Evolutionary conservation across 345 rosid genomes (phyloP), one percentile per base, ranked within the genome.

Genomic region (Populus euphratica): DNA sequence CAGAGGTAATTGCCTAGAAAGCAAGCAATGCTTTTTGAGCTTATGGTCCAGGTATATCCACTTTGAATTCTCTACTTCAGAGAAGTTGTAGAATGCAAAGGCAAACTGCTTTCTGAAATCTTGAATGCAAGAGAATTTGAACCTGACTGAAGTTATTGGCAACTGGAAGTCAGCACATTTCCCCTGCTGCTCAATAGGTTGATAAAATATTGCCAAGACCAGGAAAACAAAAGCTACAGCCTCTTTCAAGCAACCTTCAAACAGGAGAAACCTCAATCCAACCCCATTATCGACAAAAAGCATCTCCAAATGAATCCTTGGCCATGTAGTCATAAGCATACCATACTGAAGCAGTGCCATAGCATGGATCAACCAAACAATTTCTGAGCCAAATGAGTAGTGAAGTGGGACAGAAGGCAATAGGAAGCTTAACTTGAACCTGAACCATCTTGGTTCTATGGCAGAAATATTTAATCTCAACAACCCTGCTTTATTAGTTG

Each of bases 271-370:
- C 87, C 91, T 88, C 80, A 93, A 78, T 63, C 99, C 98, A 85
- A 80, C 91, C 50, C 85, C 73, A 82, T 85, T 92, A 79, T 92
- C 91, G 9, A 93, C 84, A 82, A 96, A 89, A 84, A 92, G 90
- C 88, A 93, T 89, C 90, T 96, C 98, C 89, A 96, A 84, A 73
- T 89, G 83, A 78, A 92, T 90, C 80, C 81, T 86, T 77, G 98
- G 98, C 97, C 94, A 88, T 49, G 76, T 59, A 66, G 77, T 72
- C 75, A 78, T 85, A 78, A 93, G 71, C 35, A 61, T 81, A 83
- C 99, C 98, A 84, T 79, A 70, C 70, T 79, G 90, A 82, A 86
- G 90, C 80, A 90, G 86, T 41, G 82, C 54, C 5, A 85, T 67
- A 59, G 84, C 76, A 80, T 79, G 89, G 78, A 85, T 59, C 77